phyloP scores from a whole-genome alignment of 495 filamentous ascomycete genomes.

The Aspergillus cristatus region DNA sequence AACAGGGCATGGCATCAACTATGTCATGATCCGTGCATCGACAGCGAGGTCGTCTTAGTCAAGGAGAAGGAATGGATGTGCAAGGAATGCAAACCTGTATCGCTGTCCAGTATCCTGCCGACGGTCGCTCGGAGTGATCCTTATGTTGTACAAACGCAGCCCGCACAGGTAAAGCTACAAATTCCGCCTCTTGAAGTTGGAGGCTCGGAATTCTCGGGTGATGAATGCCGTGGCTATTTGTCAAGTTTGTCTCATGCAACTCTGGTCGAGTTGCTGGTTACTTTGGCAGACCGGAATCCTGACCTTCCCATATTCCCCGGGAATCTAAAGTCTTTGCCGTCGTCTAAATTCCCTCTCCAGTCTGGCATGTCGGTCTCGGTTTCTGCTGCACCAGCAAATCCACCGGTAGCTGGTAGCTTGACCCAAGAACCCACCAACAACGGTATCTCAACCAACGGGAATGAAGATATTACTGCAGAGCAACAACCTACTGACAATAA shows the following conservation, averaged over 20 bases:
- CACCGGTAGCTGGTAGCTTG: neutral
- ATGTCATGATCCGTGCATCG: conserved; percentile 80
- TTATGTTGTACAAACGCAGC: conserved; percentile 11
- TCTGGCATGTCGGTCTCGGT: neutral
- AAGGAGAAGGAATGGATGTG: conserved; percentile 75
- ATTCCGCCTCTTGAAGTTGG: conserved; percentile 15
- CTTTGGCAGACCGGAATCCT: conserved; percentile 23
- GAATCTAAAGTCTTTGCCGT: conserved; percentile 16
- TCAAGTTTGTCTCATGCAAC: conserved; percentile 28
- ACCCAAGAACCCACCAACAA: neutral
- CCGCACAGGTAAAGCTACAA: conserved; percentile 4
- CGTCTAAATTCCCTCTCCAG: conserved; percentile 15
- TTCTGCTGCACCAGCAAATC: conserved; percentile 1
- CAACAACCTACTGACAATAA: conserved; percentile 1
- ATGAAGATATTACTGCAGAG: neutral
- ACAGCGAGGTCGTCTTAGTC: conserved; percentile 54
- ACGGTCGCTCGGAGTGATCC: conserved; percentile 14
- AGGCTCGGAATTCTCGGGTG: conserved; percentile 15
- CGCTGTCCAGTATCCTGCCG: conserved; percentile 16
- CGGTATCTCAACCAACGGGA: neutral
- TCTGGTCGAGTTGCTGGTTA: conserved; percentile 33
- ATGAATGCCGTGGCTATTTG: conserved; percentile 34
- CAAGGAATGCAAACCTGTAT: conserved; percentile 48
- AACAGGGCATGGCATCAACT: conserved; percentile 82
- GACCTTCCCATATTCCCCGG: conserved; percentile 31